Conservation (phyloP, 2,329 filamentous ascomycete genomes). For the Fusarium guadeloupense region DNA sequence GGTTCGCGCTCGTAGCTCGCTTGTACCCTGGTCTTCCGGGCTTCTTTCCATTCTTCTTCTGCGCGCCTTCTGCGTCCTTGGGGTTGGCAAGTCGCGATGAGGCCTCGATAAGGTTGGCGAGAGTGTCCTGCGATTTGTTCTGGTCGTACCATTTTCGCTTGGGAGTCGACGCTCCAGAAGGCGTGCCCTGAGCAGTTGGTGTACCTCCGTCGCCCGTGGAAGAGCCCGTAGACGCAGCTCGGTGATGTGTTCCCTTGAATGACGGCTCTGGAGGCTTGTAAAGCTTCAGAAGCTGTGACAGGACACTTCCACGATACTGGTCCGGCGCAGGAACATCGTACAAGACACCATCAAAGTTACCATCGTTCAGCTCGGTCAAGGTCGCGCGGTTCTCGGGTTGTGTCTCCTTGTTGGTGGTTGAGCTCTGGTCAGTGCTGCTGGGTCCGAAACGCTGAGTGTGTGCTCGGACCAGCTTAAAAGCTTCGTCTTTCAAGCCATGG, state of each 20-base stretch:
- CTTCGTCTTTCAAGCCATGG: constrained; percentile 45
- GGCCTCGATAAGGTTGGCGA: constrained; percentile 58
- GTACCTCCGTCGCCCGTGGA: constrained; percentile 46
- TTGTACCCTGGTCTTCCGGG: constrained; percentile 46
- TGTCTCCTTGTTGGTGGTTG: constrained; percentile 19
- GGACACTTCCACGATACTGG: constrained; percentile 56
- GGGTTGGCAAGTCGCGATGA: constrained; percentile 54
- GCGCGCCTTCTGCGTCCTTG: constrained; percentile 29
- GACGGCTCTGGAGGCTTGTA: constrained; percentile 52
- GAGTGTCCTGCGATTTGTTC: constrained; percentile 57
- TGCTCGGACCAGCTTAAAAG: constrained; percentile 55
- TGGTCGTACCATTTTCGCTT: constrained; percentile 60
- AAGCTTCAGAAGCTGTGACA: constrained; percentile 58
- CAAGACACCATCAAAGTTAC: constrained; percentile 52
- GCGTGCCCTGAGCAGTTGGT: constrained; percentile 49
- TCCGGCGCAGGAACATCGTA: constrained; percentile 53
- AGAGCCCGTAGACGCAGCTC: constrained; percentile 39
- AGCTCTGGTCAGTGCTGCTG: constrained; percentile 10
- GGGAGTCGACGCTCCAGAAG: constrained; percentile 53
- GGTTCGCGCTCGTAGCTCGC: constrained; percentile 49
- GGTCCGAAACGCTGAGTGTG: constrained; percentile 48
- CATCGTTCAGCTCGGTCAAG: constrained; percentile 51
- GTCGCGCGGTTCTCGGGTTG: constrained; percentile 24
- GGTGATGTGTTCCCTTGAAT: constrained; percentile 33
- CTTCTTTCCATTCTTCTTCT: constrained; percentile 44